phyloP scores from a whole-genome alignment of 163 green algal species.

The Trebouxiophyceae sp. region DNA sequence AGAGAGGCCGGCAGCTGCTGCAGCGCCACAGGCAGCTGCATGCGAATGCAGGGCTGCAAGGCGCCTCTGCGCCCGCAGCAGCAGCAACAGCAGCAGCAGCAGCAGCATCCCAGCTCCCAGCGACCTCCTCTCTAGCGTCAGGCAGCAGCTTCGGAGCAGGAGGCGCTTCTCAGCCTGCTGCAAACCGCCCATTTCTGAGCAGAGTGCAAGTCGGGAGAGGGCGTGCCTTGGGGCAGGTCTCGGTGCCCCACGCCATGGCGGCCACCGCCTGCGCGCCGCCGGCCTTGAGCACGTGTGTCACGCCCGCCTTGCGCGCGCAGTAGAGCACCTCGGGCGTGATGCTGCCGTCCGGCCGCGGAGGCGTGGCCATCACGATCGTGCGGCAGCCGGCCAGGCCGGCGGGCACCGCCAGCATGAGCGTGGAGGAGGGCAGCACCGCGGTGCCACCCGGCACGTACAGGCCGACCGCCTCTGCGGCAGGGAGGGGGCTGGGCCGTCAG shows the following conservation, averaged over 20 bases:
- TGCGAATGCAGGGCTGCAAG: no score
- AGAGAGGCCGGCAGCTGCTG: no score
- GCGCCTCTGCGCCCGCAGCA: no score
- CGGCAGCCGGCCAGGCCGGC: conserved; percentile 87
- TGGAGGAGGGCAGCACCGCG: conserved; percentile 83
- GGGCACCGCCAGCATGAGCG: conserved; percentile 94
- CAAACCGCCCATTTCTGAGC: no score
- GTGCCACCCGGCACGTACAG: conserved; percentile 98
- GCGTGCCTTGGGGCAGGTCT: conserved; percentile 77
- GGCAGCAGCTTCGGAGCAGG: no score
- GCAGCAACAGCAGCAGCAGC: no score
- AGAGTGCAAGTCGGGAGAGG: not conserved
- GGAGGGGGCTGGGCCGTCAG: no score
- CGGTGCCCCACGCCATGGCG: conserved; percentile 90
- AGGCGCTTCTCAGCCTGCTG: no score
- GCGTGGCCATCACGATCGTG: conserved; percentile 93
- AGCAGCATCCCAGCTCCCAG: no score
- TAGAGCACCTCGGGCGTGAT: conserved; percentile 83
- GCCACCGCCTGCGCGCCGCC: conserved; percentile 93
- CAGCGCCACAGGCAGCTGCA: no score
- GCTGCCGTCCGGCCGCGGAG: conserved; percentile 76
- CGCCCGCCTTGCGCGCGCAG: conserved; percentile 90
- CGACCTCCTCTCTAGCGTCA: no score
- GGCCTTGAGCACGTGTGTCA: conserved; percentile 93
- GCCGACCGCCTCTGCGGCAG: conserved; percentile 66